Evolutionary conservation across 495 filamentous ascomycete genomes (phyloP).

Genomic region (Copromyces sp.): DNA sequence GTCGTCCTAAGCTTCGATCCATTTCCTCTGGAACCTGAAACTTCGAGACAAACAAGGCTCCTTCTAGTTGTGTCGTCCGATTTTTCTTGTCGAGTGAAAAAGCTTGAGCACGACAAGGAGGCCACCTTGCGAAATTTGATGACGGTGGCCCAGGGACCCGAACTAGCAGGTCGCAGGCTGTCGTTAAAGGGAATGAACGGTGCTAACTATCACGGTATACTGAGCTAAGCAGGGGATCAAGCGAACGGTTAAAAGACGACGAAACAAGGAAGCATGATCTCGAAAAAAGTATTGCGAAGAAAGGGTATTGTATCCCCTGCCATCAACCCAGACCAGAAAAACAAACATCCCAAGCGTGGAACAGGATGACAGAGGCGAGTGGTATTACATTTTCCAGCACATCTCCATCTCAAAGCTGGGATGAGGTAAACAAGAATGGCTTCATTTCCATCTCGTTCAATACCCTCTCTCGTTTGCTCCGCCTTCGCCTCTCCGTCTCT

Average conservation of each 20-base stretch:
- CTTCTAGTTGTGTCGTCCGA: background rate
- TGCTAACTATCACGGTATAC: background rate
- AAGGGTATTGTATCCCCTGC: background rate
- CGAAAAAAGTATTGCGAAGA: background rate
- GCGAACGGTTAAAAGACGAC: background rate
- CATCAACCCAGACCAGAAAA: background rate
- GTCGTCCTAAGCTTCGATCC: background rate
- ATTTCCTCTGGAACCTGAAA: background rate
- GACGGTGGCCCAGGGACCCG: background rate
- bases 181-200: background rate
- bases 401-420: background rate
- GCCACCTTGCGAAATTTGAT: background rate
- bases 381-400: background rate
- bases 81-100: background rate
- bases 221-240: background rate
- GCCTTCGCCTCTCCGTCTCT: background rate
- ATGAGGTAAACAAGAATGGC: background rate
- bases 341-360: background rate
- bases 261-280: background rate
- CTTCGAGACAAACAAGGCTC: background rate
- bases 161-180: rapidly evolving
- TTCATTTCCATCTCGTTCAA: background rate
- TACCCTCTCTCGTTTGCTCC: background rate
- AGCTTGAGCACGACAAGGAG: background rate
- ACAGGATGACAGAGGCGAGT: background rate